Conservation (phyloP, 345 rosid genomes). For the Linum lewisii region DNA sequence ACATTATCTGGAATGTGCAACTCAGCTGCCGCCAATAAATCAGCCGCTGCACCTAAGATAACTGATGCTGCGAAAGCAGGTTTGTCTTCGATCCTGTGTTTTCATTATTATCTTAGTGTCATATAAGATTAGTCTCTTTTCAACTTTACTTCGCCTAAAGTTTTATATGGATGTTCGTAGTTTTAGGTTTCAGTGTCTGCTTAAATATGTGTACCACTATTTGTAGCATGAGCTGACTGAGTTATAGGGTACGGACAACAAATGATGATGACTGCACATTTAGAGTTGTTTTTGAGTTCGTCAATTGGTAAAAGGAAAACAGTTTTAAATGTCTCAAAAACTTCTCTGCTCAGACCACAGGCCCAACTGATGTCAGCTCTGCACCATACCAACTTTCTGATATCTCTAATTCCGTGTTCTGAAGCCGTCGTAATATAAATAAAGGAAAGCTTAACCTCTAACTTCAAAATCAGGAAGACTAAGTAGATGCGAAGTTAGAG, state of each 20-base stretch:
- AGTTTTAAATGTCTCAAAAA: neutral
- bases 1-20: conserved; percentile 53
- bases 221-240: neutral
- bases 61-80: conserved; percentile 57
- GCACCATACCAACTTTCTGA: too few species aligned
- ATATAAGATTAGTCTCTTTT: neutral
- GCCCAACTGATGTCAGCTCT: too few species aligned
- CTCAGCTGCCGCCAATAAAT: conserved; percentile 34
- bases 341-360: too few species aligned
- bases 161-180: neutral
- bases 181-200: neutral
- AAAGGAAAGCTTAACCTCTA: neutral
- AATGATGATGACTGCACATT: neutral
- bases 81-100: conserved; percentile 18
- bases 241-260: neutral
- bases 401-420: neutral
- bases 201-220: too few species aligned
- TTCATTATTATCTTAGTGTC: neutral
- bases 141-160: neutral
- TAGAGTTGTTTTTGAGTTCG: neutral
- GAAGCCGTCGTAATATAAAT: neutral
- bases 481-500: too few species aligned
- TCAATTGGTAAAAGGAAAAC: neutral
- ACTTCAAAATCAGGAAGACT: neutral
- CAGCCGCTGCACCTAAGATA: conserved; percentile 29